phyloP scores from a whole-genome alignment of 116 monocot species.

The Phalaenopsis hybrid region DNA sequence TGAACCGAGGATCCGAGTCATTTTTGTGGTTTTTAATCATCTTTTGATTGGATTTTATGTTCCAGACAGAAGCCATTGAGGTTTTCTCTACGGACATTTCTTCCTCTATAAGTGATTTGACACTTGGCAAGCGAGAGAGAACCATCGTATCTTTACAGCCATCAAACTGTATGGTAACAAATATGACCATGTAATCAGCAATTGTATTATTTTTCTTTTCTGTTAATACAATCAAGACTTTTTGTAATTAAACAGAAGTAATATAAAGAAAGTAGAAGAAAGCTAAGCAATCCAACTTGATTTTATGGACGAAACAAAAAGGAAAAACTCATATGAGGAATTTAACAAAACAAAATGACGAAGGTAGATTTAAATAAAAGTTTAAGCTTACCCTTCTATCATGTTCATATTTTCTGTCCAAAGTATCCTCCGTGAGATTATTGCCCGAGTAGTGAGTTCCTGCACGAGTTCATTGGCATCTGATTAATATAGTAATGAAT shows the following conservation, averaged over 20 bases:
- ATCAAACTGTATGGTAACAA: constrained; percentile 28
- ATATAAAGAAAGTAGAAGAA: too few relatives aligned
- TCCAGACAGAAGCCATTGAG: constrained; percentile 5
- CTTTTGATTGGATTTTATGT: constrained; percentile 25
- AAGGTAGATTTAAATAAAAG: neutral
- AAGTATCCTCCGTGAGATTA: neutral
- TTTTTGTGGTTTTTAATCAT: constrained; percentile 12
- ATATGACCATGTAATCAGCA: neutral
- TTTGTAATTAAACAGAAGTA: too few relatives aligned
- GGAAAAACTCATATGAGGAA: neutral
- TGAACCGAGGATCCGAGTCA: constrained; percentile 15
- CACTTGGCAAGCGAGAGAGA: constrained; percentile 22
- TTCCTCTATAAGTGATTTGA: constrained; percentile 56
- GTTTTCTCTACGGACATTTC: constrained; percentile 38
- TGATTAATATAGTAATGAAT: neutral
- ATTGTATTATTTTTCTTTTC: too few relatives aligned
- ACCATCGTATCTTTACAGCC: constrained; percentile 4
- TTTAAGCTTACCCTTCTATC: neutral
- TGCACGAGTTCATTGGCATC: neutral
- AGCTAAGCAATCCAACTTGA: too few relatives aligned
- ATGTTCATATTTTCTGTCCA: neutral
- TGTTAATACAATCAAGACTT: too few relatives aligned
- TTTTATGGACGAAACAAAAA: too few relatives aligned
- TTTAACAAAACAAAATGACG: neutral
- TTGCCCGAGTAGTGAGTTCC: neutral